phyloP scores from a whole-genome alignment of 1,284 basidiomycete species.

The Rhodotorula sp. region DNA sequence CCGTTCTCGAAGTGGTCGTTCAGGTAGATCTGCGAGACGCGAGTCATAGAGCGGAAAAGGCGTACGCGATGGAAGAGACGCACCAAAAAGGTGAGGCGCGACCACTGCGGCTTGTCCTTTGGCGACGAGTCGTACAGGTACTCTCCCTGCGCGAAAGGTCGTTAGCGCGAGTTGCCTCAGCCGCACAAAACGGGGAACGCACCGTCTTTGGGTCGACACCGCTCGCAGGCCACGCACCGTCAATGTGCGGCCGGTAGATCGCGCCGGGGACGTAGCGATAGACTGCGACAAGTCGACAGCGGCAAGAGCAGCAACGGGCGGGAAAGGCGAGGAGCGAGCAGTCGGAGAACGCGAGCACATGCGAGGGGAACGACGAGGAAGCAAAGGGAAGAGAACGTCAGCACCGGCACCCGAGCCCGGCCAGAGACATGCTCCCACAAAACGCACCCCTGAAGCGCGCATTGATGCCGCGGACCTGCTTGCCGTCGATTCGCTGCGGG shows the following conservation, averaged over 20 bases:
- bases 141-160: conserved; percentile 44
- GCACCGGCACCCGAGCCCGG: neutral
- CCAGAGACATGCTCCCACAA: too few relatives aligned
- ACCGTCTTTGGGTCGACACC: conserved; percentile 54
- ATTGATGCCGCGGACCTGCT: conserved; percentile 59
- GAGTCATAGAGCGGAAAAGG: neutral
- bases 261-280: conserved; percentile 36
- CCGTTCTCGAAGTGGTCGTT: conserved; percentile 58
- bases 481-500: conserved; percentile 54
- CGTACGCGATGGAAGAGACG: neutral
- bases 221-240: conserved; percentile 62
- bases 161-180: neutral
- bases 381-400: neutral
- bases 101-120: conserved; percentile 48
- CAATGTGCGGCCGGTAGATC: conserved; percentile 54
- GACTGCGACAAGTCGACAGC: conserved; percentile 17
- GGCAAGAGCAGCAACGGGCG: neutral
- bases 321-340: too few relatives aligned
- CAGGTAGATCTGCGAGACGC: conserved; percentile 56
- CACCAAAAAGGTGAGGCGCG: conserved; percentile 58
- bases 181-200: neutral
- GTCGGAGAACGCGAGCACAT: too few relatives aligned
- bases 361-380: neutral
- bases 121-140: conserved; percentile 61
- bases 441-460: conserved; percentile 56